Evolutionary conservation across 192 early-diverging fungal species (phyloP).

Genomic region (Backusella psychrophila): DNA sequence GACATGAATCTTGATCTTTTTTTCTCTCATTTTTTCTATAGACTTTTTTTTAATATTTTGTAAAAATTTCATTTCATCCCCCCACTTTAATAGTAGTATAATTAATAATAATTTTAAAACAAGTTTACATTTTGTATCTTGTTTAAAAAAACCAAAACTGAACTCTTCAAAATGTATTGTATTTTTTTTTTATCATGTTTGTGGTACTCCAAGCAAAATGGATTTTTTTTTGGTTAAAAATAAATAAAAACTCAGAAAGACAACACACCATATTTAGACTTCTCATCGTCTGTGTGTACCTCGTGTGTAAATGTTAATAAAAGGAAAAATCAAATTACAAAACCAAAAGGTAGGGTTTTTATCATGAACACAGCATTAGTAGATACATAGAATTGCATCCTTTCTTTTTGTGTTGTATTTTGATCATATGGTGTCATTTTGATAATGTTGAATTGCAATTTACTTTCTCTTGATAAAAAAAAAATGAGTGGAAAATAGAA

Average conservation of each 20-base stretch:
- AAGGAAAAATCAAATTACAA: neutral
- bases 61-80: conserved; percentile 2
- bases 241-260: conserved; percentile 1
- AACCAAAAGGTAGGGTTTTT: neutral
- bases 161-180: neutral
- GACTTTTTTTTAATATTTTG: conserved; percentile 5
- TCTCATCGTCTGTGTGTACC: conserved; percentile 7
- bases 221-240: conserved; percentile 1
- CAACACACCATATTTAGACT: neutral
- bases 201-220: neutral
- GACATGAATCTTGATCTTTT: conserved; percentile 6
- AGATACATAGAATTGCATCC: neutral
- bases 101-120: conserved; percentile 5
- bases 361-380: neutral
- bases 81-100: neutral
- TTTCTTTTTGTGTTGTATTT: neutral
- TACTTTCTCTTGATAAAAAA: neutral
- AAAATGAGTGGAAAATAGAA: neutral
- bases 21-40: conserved; percentile 8
- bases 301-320: neutral
- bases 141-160: neutral
- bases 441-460: neutral
- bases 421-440: neutral
- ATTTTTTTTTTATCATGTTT: neutral
- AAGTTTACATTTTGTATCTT: neutral